These are phyloP conservation scores for Alternaria atra DNA, from an alignment of 2,329 filamentous ascomycete genomes.

Conservation along the genomic window DNA sequence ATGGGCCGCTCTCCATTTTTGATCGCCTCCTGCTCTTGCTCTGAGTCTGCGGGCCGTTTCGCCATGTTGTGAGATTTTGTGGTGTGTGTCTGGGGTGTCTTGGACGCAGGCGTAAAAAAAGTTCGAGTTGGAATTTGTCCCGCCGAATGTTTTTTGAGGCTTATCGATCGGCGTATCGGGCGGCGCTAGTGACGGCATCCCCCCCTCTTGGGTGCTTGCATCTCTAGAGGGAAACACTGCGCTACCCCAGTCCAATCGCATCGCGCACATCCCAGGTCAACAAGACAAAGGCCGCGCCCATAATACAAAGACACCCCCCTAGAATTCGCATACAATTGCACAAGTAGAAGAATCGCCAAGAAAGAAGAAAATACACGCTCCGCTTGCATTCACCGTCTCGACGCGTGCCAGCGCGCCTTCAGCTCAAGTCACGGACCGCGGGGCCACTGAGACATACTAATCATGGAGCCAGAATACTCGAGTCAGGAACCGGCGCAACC, in stretches of 20 bases:
- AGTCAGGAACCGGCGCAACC: slow-evolving; percentile 23
- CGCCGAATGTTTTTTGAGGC: slow-evolving; percentile 32
- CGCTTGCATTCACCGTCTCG: slow-evolving; percentile 15
- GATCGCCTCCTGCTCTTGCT: slow-evolving; percentile 61
- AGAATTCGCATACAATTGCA: background rate
- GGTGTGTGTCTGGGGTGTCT: slow-evolving; percentile 1
- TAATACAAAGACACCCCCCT: background rate
- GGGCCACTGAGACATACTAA: slow-evolving; percentile 18
- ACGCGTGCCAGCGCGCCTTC: slow-evolving; percentile 39
- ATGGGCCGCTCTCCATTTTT: slow-evolving; percentile 70
- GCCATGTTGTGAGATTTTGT: slow-evolving; percentile 58
- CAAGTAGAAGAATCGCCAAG: background rate
- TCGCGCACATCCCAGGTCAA: slow-evolving; percentile 27
- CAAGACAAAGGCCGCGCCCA: slow-evolving; percentile 17
- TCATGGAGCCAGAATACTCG: slow-evolving; percentile 8
- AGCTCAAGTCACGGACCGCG: slow-evolving; percentile 32
- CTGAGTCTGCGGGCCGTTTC: slow-evolving; percentile 66
- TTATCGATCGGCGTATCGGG: slow-evolving; percentile 15
- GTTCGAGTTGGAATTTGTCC: slow-evolving; percentile 9
- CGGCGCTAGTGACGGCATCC: slow-evolving; percentile 14
- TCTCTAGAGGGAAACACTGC: slow-evolving; percentile 11
- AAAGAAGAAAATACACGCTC: slow-evolving; percentile 2
- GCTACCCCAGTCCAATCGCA: slow-evolving; percentile 19
- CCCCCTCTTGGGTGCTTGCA: slow-evolving; percentile 1
- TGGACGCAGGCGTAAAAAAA: slow-evolving; percentile 15